Evolutionary conservation across 192 early-diverging fungal species (phyloP), one percentile per base, ranked within the genome.

Genomic region (Coemansia sp.): DNA sequence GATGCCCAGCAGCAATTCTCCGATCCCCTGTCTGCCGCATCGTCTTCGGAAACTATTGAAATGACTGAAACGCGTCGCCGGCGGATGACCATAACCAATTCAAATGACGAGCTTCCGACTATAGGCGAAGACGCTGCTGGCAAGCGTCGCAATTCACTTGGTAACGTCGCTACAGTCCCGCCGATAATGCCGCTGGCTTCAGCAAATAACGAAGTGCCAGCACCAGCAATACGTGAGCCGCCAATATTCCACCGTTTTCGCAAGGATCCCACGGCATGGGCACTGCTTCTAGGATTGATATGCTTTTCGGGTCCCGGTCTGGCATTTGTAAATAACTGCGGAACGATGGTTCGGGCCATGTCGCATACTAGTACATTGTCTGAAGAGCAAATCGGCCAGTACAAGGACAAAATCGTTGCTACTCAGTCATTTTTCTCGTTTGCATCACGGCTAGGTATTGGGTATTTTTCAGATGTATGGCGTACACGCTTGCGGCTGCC

Each of bases 371-470:
- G 61, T 1, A 14, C 59, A 49, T 43, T 70, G 18, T 57, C 56
- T 0, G 41, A 50, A 6, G 68, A 71, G 44, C 68, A 78, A 41
- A 40, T 71, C 9, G 68, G 68, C 20, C 59, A 59, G 49, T 78
- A 63, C 63, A 66, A 67, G 46, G 74, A 78, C 74, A 59, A 50
- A 18, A 64, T 78, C 9, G 74, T 78, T 2, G 74, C 74, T 33
- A 78, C 74, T 3, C 74, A 78, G 64, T 78, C 74, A 56, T 71
- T 78, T 33, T 78, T 71, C 39, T 78, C 74, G 16, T 80, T 80
- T 31, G 35, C 62, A 1, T 39, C 78, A 19, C 68, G 78, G 9
- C 61, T 80, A 13, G 40, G 21, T 9, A 39, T 63, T 28, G 78
- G 78, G 0, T 74, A 80, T 20, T 19, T 76, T 0, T 80, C 78